Conservation (phyloP, 352 stramenopile species). For the Phytopythium helicoides region DNA sequence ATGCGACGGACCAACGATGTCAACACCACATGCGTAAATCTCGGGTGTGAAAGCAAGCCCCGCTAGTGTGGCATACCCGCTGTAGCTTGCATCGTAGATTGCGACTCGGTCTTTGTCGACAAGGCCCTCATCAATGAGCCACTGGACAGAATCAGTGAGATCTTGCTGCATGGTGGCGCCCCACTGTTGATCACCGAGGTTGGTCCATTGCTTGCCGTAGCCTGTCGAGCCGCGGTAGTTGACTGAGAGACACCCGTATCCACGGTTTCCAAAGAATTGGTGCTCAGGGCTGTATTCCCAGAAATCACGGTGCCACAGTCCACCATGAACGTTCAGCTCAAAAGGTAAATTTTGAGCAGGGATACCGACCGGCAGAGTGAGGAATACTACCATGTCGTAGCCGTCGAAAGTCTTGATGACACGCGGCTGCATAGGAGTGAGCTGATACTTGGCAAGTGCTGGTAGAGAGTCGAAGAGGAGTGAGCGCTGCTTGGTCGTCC, state of each 20-base stretch:
- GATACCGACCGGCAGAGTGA: slow-evolving; percentile 32
- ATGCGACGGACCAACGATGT: slow-evolving; percentile 63
- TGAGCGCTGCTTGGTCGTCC: slow-evolving; percentile 17
- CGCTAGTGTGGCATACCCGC: slow-evolving; percentile 68
- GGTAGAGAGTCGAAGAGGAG: slow-evolving; percentile 40
- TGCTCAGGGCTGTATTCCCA: slow-evolving; percentile 31
- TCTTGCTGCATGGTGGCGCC: slow-evolving; percentile 44
- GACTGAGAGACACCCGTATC: slow-evolving; percentile 38
- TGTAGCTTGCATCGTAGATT: slow-evolving; percentile 71
- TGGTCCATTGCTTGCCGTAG: slow-evolving; percentile 69
- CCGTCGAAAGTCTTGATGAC: slow-evolving; percentile 42
- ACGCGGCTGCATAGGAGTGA: slow-evolving; percentile 33
- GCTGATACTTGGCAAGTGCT: slow-evolving; percentile 28
- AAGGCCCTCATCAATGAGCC: slow-evolving; percentile 53
- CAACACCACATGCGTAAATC: slow-evolving; percentile 69
- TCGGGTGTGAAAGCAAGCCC: slow-evolving; percentile 76
- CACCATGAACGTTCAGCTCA: slow-evolving; percentile 38
- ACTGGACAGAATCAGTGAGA: slow-evolving; percentile 51
- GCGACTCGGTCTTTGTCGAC: slow-evolving; percentile 40
- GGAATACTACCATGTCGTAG: slow-evolving; percentile 41
- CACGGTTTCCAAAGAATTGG: slow-evolving; percentile 44
- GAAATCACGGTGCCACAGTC: slow-evolving; percentile 31
- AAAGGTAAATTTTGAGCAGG: slow-evolving; percentile 28
- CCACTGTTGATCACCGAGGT: slow-evolving; percentile 40
- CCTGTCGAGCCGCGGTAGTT: slow-evolving; percentile 74